Base-by-base conservation (phyloP, 23 red algal genomes). In the Pyropia yezoensis region DNA sequence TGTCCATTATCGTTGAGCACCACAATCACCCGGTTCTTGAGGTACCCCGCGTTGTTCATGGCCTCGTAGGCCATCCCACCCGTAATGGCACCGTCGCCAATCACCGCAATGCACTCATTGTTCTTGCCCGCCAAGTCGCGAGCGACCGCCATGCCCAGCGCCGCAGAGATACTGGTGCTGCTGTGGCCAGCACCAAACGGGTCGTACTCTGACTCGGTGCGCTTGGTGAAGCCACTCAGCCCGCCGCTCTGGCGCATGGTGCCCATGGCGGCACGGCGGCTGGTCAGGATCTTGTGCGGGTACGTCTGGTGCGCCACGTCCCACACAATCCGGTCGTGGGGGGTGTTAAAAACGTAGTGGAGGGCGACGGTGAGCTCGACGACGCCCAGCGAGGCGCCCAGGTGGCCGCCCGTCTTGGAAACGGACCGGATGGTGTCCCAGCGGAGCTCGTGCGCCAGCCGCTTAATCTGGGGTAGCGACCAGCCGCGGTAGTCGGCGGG, bases 231-330 rank as follows among this genome's bases (percentile, higher is more conserved):
- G 29, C 92, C 92, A 1, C 71, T 79, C 13, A 96, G 57, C 29
- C 92, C 92, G 61, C 89, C 89, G 26, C 47, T 75, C 80, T 96
- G 85, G 20, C 92, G 70, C 71, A 96, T 50, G 7, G 92, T 96
- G 45, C 69, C 33, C 92, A 96, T 96, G 22, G 70, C 57, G 65
- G 61, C 59, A 11, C 92, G 79, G 54, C 92, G 81, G 17, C 92
- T 79, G 26, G 92, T 96, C 47, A 96, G 85, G 62, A 96, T 96
- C 82, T 96, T 96, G 83, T 96, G 92, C 28, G 92, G 92, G 61
- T 96, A 96, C 14, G 92, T 65, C 66, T 96, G 92, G 68, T 96
- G 92, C 11, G 67, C 69, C n/a, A 96, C 92, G 45, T 96, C 92
- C 92, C 92, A 96, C 45, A 96, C 78, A 57, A 96, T 67, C 20